Percentiles rank a stretch among this genome's conserved stretches.
phyloP scores from a whole-genome alignment of 495 filamentous ascomycete genomes.

The Aspergillus diversus region DNA sequence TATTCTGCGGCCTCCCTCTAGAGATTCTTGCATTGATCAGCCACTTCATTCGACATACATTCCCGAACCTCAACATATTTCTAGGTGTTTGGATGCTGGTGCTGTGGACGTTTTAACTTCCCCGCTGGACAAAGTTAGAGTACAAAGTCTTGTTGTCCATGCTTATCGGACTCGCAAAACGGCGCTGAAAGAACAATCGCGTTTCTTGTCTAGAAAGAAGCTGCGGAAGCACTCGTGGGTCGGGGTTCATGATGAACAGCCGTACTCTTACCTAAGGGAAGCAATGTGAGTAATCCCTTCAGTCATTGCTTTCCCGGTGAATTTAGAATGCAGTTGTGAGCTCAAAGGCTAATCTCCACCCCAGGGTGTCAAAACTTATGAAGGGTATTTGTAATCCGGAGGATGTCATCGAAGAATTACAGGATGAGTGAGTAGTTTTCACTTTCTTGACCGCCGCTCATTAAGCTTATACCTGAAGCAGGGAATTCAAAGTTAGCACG shows the following conservation, averaged over 20 bases:
- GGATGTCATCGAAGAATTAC: constrained; percentile 56
- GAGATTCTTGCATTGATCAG: constrained; percentile 41
- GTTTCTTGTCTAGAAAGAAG: constrained; percentile 64
- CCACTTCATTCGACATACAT: constrained; percentile 35
- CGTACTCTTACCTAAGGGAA: constrained; percentile 87
- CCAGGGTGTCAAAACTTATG: constrained; percentile 89
- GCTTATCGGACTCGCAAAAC: constrained; percentile 79
- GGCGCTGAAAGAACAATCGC: constrained; percentile 67
- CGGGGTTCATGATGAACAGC: constrained; percentile 80
- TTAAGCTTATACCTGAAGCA: constrained; percentile 21
- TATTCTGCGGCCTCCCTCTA: constrained; percentile 54
- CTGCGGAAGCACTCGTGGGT: constrained; percentile 90
- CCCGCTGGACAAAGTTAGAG: constrained; percentile 69
- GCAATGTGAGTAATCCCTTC: constrained; percentile 56
- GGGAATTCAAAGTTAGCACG: constrained; percentile 50
- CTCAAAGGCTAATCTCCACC: constrained; percentile 4
- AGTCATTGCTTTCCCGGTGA: background rate
- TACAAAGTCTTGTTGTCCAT: constrained; percentile 76
- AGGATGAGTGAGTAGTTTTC: constrained; percentile 36
- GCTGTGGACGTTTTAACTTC: constrained; percentile 82
- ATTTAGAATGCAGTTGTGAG: background rate
- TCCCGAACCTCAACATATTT: constrained; percentile 51
- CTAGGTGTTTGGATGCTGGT: constrained; percentile 79
- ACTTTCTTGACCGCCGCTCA: background rate
- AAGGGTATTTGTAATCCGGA: constrained; percentile 83